Evolutionary conservation across 768 basidiomycete species (phyloP).

Genomic region (Russula sp.): DNA sequence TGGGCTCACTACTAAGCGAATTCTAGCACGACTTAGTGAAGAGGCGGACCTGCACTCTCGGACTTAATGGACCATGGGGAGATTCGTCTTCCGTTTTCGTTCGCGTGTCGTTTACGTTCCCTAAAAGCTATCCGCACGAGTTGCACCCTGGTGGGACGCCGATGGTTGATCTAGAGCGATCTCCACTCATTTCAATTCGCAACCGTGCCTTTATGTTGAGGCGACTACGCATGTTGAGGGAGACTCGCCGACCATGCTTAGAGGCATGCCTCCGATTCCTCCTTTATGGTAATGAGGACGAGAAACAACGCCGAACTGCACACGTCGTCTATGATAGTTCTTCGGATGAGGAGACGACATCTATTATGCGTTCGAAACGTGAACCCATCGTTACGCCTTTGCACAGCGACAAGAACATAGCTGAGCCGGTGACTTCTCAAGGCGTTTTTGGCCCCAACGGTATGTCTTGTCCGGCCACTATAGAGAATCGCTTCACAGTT

Average conservation of each 20-base stretch:
- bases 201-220: constrained; percentile 77
- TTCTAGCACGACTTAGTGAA: constrained; percentile 63
- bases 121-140: constrained; percentile 71
- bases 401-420: constrained; percentile 70
- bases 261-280: constrained; percentile 82
- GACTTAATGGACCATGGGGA: constrained; percentile 91
- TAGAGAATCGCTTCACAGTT: constrained; percentile 4
- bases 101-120: constrained; percentile 86
- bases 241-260: constrained; percentile 75
- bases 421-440: constrained; percentile 82
- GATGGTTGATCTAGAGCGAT: constrained; percentile 78
- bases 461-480: constrained; percentile 35
- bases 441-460: constrained; percentile 89
- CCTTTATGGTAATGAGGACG: constrained; percentile 63
- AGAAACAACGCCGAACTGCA: constrained; percentile 41
- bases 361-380: constrained; percentile 40
- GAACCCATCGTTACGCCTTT: constrained; percentile 55
- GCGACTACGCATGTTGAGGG: constrained; percentile 67
- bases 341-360: constrained; percentile 57
- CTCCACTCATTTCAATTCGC: constrained; percentile 72
- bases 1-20: neutral
- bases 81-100: constrained; percentile 79
- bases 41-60: constrained; percentile 78
- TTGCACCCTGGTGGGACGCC: constrained; percentile 63
- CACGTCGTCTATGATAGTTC: constrained; percentile 59